Conservation (phyloP, 202 grass and related monocot genomes). For the Miscanthus sacchariflorus region DNA sequence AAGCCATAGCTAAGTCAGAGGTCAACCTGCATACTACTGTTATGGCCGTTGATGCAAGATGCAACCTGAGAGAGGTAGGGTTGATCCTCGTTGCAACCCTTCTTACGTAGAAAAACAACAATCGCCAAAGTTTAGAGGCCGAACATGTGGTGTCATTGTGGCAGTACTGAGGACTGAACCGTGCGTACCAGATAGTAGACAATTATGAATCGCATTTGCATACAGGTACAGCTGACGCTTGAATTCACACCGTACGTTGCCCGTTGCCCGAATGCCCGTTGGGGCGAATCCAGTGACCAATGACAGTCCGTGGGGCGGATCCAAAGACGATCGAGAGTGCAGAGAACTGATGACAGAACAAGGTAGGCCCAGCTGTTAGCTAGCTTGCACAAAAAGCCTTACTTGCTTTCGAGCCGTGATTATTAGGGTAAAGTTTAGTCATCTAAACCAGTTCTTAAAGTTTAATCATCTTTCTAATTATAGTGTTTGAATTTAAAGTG, state of each 20-base stretch:
- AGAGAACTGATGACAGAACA: background rate
- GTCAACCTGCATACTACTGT: background rate
- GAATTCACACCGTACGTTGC: too few relatives aligned
- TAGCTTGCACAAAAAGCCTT: too few relatives aligned
- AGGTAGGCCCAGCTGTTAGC: background rate
- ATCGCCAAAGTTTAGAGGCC: too few relatives aligned
- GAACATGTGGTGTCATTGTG: background rate
- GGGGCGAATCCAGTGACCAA: background rate
- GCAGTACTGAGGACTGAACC: background rate
- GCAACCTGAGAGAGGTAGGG: background rate
- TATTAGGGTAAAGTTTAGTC: too few relatives aligned
- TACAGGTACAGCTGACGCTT: background rate
- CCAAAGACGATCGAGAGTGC: background rate
- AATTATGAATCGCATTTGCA: too few relatives aligned
- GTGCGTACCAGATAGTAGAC: background rate
- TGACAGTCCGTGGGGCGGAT: background rate
- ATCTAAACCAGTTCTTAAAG: too few relatives aligned
- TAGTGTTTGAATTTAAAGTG: too few relatives aligned
- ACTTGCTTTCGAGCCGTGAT: too few relatives aligned
- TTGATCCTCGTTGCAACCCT: background rate
- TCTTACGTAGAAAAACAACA: too few relatives aligned
- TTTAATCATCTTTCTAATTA: too few relatives aligned
- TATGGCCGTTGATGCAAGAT: background rate
- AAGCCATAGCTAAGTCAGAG: background rate
- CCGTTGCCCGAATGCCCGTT: too few relatives aligned